Conservation (phyloP, 108 stramenopile species). For the Phaeodactylum tricornutum region DNA sequence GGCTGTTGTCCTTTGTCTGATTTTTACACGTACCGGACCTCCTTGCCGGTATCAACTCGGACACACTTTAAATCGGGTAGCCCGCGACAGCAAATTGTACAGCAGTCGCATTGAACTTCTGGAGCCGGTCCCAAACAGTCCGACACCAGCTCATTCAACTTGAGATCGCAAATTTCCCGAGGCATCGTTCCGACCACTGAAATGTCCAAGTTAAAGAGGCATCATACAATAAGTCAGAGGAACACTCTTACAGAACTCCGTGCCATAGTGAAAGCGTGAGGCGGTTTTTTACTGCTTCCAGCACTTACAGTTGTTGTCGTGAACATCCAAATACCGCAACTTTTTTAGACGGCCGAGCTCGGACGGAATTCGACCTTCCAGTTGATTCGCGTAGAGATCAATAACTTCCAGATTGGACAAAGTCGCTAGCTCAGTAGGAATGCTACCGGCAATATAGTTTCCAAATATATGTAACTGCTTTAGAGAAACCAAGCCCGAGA, state of each 20-base stretch:
- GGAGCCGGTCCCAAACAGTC: constrained; percentile 40
- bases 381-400: constrained; percentile 46
- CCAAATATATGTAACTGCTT: constrained; percentile 36
- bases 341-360: constrained; percentile 31
- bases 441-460: constrained; percentile 42
- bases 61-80: constrained; percentile 36
- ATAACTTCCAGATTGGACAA: constrained; percentile 34
- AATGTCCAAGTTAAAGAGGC: too few species aligned
- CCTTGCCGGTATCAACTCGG: constrained; percentile 25
- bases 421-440: constrained; percentile 34
- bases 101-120: constrained; percentile 53
- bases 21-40: constrained; percentile 22
- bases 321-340: constrained; percentile 35
- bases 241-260: too few species aligned
- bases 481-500: constrained; percentile 27
- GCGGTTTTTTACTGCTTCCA: too few species aligned
- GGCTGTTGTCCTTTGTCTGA: too few species aligned
- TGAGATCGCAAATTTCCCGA: constrained; percentile 39
- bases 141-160: constrained; percentile 28
- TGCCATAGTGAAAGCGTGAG: too few species aligned
- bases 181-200: constrained; percentile 48
- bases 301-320: constrained; percentile 47
- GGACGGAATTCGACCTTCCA: constrained; percentile 37
- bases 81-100: constrained; percentile 49
- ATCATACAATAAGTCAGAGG: too few species aligned